Percentiles rank a stretch among this genome's conserved stretches.
Evolutionary conservation across 2,329 filamentous ascomycete genomes (phyloP).

Genomic region (Pleoardoris graminearum): DNA sequence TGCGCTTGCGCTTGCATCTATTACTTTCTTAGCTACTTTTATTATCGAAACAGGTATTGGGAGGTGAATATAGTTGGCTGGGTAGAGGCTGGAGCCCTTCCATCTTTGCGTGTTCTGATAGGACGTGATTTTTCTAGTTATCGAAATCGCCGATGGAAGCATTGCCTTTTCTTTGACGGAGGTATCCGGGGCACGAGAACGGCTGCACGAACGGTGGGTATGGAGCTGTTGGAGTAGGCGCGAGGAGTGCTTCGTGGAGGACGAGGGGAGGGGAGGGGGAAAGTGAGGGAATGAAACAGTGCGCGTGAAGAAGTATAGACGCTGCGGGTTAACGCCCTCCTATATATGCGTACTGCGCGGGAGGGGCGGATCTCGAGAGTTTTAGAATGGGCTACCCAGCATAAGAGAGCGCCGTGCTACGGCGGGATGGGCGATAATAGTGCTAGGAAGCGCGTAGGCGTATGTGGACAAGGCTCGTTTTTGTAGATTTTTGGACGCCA

Average conservation of each 20-base stretch:
- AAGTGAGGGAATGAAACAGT: slow-evolving; percentile 9
- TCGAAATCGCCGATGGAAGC: slow-evolving; percentile 2
- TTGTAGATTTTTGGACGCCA: slow-evolving; percentile 6
- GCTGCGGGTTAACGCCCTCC: slow-evolving; percentile 6
- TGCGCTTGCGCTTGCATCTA: slow-evolving; percentile 2
- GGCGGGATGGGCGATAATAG: slow-evolving; percentile 5
- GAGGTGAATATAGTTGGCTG: slow-evolving; percentile 1
- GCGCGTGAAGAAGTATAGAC: slow-evolving; percentile 7
- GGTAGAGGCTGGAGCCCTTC: slow-evolving; percentile 1
- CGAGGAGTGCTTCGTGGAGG: slow-evolving; percentile 10
- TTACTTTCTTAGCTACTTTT: slow-evolving; percentile 1
- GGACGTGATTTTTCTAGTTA: slow-evolving; percentile 1
- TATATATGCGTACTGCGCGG: slow-evolving; percentile 8
- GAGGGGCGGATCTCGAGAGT: slow-evolving; percentile 8
- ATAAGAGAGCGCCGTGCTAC: slow-evolving; percentile 7
- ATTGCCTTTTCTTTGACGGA: slow-evolving; percentile 1
- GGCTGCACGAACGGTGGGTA: slow-evolving; percentile 1
- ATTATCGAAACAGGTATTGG: background rate
- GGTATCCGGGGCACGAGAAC: slow-evolving; percentile 1
- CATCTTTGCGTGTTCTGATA: slow-evolving; percentile 2
- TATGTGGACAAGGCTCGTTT: slow-evolving; percentile 11
- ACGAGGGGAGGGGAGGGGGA: slow-evolving; percentile 1
- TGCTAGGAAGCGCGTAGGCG: slow-evolving; percentile 10
- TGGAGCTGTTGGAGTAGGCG: slow-evolving; percentile 4
- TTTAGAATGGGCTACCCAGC: slow-evolving; percentile 4